Evolutionary conservation across 2,329 filamentous ascomycete species (phyloP).

Genomic region (Gliomastix tumulicola): DNA sequence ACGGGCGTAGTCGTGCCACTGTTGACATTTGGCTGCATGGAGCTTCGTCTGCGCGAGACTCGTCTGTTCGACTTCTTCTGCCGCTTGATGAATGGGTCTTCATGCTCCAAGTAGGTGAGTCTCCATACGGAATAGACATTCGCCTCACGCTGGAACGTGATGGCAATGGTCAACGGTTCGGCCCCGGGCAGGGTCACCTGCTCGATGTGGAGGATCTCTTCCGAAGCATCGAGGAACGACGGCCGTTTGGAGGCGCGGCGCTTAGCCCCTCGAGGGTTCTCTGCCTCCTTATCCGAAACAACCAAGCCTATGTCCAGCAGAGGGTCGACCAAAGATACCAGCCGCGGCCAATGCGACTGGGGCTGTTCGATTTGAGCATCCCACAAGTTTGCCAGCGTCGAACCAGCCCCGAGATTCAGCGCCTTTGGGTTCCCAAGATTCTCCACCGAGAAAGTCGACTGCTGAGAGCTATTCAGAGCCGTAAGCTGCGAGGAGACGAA

Average conservation of each 20-base stretch:
- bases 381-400: conserved; percentile 52
- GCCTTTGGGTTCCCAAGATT: conserved; percentile 48
- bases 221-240: conserved; percentile 62
- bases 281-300: conserved; percentile 47
- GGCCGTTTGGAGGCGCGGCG: conserved; percentile 32
- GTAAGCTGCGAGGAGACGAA: conserved; percentile 67
- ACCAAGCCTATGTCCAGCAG: conserved; percentile 80
- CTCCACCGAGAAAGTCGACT: conserved; percentile 49
- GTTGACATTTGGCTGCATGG: conserved; percentile 60
- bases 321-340: conserved; percentile 82
- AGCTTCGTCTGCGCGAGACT: conserved; percentile 48
- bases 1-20: conserved; percentile 74
- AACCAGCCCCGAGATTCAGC: conserved; percentile 42
- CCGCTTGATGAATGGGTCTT: conserved; percentile 43
- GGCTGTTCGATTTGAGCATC: conserved; percentile 43
- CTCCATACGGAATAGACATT: conserved; percentile 82
- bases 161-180: conserved; percentile 60
- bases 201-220: conserved; percentile 81
- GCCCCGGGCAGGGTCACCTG: conserved; percentile 49
- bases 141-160: conserved; percentile 73
- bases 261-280: conserved; percentile 13
- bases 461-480: conserved; percentile 41
- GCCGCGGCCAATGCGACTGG: conserved; percentile 60
- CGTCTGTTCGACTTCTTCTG: conserved; percentile 38
- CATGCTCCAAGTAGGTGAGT: conserved; percentile 67